Conservation (phyloP, 805 yeast species). For the Hanseniaspora meyeri region DNA sequence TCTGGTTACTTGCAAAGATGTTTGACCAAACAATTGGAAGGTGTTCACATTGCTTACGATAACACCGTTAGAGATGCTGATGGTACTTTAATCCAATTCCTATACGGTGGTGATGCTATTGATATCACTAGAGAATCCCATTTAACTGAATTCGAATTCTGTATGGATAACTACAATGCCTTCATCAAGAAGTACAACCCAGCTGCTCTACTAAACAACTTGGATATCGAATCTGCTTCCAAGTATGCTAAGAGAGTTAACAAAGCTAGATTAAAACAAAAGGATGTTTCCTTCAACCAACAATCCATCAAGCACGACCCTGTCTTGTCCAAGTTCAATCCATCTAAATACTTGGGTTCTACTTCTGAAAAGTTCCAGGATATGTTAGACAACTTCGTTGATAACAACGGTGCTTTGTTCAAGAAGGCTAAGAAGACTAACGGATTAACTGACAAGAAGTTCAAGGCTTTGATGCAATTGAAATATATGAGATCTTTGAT, state of each 20-base stretch:
- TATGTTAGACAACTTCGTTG: conserved; percentile 60
- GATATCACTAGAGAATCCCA: conserved; percentile 92
- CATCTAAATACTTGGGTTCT: conserved; percentile 81
- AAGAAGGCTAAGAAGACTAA: conserved; percentile 35
- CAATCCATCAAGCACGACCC: conserved; percentile 71
- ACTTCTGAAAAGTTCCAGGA: conserved; percentile 83
- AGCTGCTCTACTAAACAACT: conserved; percentile 50
- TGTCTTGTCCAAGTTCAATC: conserved; percentile 70
- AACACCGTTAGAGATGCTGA: conserved; percentile 92
- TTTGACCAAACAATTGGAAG: conserved; percentile 93
- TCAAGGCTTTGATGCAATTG: conserved; percentile 93
- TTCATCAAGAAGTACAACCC: conserved; percentile 79
- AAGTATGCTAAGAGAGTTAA: conserved; percentile 69
- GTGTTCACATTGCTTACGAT: conserved; percentile 88
- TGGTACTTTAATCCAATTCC: conserved; percentile 83
- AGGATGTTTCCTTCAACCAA: conserved; percentile 47
- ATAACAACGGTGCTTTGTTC: conserved; percentile 43
- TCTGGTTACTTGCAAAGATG: conserved; percentile 98
- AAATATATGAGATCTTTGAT: conserved; percentile 93
- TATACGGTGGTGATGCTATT: conserved; percentile 94
- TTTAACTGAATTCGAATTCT: conserved; percentile 85
- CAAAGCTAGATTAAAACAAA: conserved; percentile 58
- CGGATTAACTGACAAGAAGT: conserved; percentile 59
- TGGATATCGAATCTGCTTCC: conserved; percentile 76
- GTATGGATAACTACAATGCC: conserved; percentile 80